These are phyloP conservation scores for Eucalyptus regnans DNA, from an alignment of 345 rosid species.

Conservation along the genomic window DNA sequence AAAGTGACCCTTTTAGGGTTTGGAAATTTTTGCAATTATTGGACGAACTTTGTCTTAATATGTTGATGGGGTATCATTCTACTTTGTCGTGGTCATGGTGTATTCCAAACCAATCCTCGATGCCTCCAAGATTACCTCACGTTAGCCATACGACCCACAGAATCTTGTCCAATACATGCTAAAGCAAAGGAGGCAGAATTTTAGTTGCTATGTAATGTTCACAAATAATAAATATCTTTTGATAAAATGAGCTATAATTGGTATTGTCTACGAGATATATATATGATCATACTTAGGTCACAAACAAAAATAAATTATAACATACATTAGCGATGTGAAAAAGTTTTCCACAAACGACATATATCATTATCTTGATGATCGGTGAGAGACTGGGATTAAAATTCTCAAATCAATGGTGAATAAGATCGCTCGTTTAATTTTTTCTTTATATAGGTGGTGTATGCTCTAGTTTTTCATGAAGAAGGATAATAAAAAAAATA, in stretches of 20 bases:
- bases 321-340: not conserved
- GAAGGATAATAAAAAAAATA: not conserved
- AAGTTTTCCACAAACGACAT: not conserved
- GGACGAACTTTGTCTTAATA: not conserved
- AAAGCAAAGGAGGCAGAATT: not conserved
- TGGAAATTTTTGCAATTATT: not conserved
- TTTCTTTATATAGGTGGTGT: not conserved
- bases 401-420: not conserved
- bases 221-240: not conserved
- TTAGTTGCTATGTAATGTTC: not conserved
- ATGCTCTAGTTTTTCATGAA: not conserved
- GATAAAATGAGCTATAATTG: not conserved
- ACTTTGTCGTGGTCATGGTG: not conserved
- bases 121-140: not conserved
- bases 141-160: not conserved
- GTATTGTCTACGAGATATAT: not conserved
- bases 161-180: not conserved
- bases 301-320: not conserved
- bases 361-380: not conserved
- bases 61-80: not conserved
- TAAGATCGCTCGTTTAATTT: not conserved
- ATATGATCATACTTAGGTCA: not conserved
- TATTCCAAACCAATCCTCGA: not conserved
- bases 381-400: not conserved
- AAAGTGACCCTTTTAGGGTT: not conserved